These are phyloP conservation scores for Mycena latifolia DNA, from an alignment of 768 basidiomycete species.

Conservation along the genomic window DNA sequence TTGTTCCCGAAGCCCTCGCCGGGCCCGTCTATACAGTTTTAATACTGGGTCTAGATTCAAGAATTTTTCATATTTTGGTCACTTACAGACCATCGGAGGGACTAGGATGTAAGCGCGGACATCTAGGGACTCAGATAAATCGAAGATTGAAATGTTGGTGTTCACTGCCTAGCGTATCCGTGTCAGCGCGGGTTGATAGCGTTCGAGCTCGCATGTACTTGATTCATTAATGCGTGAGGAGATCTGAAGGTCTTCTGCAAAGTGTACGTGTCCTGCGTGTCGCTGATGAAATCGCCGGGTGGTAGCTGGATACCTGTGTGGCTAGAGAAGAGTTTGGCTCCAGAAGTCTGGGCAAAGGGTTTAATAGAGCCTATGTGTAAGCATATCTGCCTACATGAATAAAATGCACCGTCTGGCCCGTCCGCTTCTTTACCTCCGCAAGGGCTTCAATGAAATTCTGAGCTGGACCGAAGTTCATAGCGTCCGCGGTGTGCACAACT, in stretches of 20 bases:
- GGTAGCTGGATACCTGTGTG: conserved; percentile 23
- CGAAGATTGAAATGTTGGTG: conserved; percentile 20
- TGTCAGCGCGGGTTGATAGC: neutral
- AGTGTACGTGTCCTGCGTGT: conserved; percentile 21
- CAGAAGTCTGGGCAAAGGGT: conserved; percentile 14
- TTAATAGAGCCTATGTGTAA: no score
- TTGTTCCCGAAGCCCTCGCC: conserved; percentile 31
- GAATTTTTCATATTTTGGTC: neutral
- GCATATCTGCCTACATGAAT: conserved; percentile 15
- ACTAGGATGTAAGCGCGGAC: conserved; percentile 29
- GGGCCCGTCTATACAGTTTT: conserved; percentile 11
- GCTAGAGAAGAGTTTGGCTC: conserved; percentile 28
- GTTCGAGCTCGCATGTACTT: neutral
- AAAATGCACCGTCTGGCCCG: conserved; percentile 16
- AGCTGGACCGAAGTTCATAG: conserved; percentile 21
- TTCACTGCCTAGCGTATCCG: conserved; percentile 3
- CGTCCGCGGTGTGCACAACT: conserved; percentile 25
- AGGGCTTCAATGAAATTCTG: conserved; percentile 25
- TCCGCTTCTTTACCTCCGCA: conserved; percentile 7
- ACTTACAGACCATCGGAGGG: conserved; percentile 32
- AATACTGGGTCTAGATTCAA: neutral
- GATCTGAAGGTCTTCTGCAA: conserved; percentile 7
- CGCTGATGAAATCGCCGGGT: conserved; percentile 7
- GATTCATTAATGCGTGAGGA: conserved; percentile 21
- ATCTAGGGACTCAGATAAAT: conserved; percentile 22